Evolutionary conservation across 2,329 filamentous ascomycete genomes (phyloP).

Genomic region (Nothomitra cinnamomea): DNA sequence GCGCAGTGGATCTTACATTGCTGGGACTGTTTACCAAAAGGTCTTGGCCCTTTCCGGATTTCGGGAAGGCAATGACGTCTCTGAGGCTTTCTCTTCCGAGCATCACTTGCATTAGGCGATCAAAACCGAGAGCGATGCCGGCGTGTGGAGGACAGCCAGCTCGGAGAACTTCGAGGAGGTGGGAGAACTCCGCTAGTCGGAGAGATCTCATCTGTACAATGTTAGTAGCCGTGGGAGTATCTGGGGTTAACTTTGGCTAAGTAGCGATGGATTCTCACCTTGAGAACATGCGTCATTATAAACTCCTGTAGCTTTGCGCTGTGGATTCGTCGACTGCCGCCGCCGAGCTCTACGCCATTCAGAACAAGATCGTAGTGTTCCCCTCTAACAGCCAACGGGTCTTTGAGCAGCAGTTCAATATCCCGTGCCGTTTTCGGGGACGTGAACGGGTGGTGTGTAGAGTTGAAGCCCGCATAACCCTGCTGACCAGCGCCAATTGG

Average conservation of each 20-base stretch:
- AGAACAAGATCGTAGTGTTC: constrained; percentile 94
- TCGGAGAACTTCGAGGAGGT: constrained; percentile 65
- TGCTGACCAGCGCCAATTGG: constrained; percentile 52
- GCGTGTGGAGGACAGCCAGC: constrained; percentile 90
- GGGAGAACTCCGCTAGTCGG: constrained; percentile 64
- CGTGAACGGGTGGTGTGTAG: constrained; percentile 93
- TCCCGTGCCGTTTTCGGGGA: constrained; percentile 59
- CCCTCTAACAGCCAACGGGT: constrained; percentile 56
- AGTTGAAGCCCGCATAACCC: constrained; percentile 59
- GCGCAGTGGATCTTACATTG: constrained; percentile 40
- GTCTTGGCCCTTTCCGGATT: constrained; percentile 81
- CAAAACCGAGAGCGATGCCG: constrained; percentile 83
- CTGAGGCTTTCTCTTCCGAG: constrained; percentile 59
- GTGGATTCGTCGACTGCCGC: constrained; percentile 86
- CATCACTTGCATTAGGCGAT: constrained; percentile 68
- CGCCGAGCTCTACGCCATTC: constrained; percentile 87
- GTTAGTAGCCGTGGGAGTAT: not conserved
- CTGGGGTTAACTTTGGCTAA: not conserved
- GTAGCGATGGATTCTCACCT: constrained; percentile 20
- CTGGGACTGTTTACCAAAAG: constrained; percentile 64
- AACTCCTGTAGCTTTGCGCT: constrained; percentile 66
- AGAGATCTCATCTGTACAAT: constrained; percentile 41
- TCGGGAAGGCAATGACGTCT: constrained; percentile 95
- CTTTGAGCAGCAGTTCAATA: constrained; percentile 52
- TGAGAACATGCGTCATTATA: constrained; percentile 66